Evolutionary conservation across 768 basidiomycete genomes (phyloP), one percentile per base, ranked within the genome.

Genomic region (Mycena vitilis): DNA sequence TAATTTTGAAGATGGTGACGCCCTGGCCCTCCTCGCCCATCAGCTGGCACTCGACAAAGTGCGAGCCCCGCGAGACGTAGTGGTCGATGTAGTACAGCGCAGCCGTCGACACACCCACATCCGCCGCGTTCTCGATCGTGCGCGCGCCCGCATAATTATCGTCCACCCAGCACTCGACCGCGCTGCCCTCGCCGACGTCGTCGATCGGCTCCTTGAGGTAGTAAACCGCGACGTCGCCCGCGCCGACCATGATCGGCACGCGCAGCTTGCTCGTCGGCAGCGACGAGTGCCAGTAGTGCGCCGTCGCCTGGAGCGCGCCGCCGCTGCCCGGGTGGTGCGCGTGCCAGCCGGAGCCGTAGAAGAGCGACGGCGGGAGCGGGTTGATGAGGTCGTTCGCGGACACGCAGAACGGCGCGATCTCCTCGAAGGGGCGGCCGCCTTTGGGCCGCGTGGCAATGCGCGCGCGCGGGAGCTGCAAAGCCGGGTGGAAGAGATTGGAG

Each of bases 321-420:
- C 74, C 79, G 51, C 79, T 73, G 2, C 86, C 78, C 0, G 93
- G 95, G 78, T 96, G 94, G 74, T 86, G 87, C 0, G 88, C 87
- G 68, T 86, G 84, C 97, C 97, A 99, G 8, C 98, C 98, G 0
- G 92, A 91, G 37, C 96, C 98, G 69, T 92, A 93, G 82, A 99
- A 99, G 73, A 98, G 81, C 37, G 94, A 94, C 0, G 91, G 89
- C n/a, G 97, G 97, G 0, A 99, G 85, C 1, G 98, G 98, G 81
- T 99, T 98, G 79, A 99, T 95, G 59, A 99, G 85, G 78, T 99
- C 96, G 79, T 98, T 97, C n/a, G 98, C 98, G 23, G 91, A 92
- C 0, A 95, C 95, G 78, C 98, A 99, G 82, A 86, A 95, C 9
- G 97, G 98, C 45, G 89, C 86, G 58, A 97, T 88, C 79, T 99